These are phyloP conservation scores for Durotheca rogersii DNA, from an alignment of 495 filamentous ascomycete species.

Conservation along the genomic window DNA sequence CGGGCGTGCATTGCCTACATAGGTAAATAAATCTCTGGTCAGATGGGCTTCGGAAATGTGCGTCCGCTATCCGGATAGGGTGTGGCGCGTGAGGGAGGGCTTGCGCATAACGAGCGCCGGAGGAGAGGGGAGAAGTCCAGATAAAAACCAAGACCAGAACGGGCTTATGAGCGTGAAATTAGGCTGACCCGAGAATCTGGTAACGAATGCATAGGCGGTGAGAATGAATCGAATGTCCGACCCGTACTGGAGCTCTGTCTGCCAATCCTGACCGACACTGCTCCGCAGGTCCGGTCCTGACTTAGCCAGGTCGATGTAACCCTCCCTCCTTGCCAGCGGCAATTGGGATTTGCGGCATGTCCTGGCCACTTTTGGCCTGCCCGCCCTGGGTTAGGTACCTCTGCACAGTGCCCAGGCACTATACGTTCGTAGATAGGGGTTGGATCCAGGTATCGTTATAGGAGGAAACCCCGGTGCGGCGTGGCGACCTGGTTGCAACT, in stretches of 20 bases:
- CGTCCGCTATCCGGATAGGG: too few relatives aligned
- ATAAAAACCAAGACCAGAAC: constrained; percentile 5
- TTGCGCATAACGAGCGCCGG: constrained; percentile 10
- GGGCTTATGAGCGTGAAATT: constrained; percentile 16
- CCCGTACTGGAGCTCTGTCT: constrained; percentile 1
- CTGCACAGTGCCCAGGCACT: too few relatives aligned
- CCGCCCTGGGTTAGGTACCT: too few relatives aligned
- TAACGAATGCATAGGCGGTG: constrained; percentile 27
- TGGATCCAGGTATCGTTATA: too few relatives aligned
- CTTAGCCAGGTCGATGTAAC: constrained; percentile 27
- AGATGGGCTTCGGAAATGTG: too few relatives aligned
- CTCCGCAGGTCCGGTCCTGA: constrained; percentile 21
- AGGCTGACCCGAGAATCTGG: constrained; percentile 27
- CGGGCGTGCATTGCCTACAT: too few relatives aligned
- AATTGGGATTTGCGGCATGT: constrained; percentile 23
- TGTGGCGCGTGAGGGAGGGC: too few relatives aligned
- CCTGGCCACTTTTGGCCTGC: constrained; percentile 4
- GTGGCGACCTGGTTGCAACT: background rate
- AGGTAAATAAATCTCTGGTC: too few relatives aligned
- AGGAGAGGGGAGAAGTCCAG: constrained; percentile 18
- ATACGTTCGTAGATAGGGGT: too few relatives aligned
- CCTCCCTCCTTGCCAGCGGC: constrained; percentile 16
- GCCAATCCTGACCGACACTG: constrained; percentile 12
- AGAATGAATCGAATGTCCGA: constrained; percentile 10
- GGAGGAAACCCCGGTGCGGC: too few relatives aligned